Evolutionary conservation across 805 yeast genomes (phyloP).

Genomic region (Limtongozyma cylindracea): DNA sequence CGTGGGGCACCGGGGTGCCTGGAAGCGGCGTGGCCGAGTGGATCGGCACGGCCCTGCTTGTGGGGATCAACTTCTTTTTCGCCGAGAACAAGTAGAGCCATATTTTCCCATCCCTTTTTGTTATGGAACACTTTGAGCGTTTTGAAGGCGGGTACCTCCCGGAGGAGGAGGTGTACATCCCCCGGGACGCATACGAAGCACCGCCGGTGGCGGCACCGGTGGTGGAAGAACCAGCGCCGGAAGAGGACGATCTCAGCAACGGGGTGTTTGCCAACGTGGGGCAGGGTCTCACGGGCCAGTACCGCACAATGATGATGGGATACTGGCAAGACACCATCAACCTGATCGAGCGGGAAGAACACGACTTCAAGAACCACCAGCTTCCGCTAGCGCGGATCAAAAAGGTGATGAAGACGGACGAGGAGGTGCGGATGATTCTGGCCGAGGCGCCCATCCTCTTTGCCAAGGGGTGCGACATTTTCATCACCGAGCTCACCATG

Average conservation of each 20-base stretch:
- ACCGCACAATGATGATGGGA: constrained; percentile 75
- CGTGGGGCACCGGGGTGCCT: constrained; percentile 75
- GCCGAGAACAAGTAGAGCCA: constrained; percentile 38
- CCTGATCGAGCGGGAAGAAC: constrained; percentile 66
- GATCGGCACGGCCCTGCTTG: constrained; percentile 33
- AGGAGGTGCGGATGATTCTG: constrained; percentile 89
- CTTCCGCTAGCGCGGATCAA: constrained; percentile 90
- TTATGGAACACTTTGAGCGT: no score
- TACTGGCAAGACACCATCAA: constrained; percentile 94
- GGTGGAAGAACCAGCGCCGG: no score
- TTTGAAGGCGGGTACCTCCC: no score
- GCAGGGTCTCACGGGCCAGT: constrained; percentile 19
- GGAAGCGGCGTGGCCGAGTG: constrained; percentile 58
- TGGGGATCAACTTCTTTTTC: constrained; percentile 60
- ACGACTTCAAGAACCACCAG: constrained; percentile 84
- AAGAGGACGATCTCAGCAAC: no score
- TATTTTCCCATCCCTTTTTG: no score
- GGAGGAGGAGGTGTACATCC: no score
- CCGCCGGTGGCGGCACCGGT: no score
- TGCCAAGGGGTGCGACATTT: constrained; percentile 95
- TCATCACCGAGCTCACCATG: constrained; percentile 93
- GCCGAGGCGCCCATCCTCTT: constrained; percentile 96
- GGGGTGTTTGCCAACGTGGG: constrained; percentile 77
- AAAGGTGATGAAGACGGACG: constrained; percentile 95
- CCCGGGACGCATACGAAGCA: no score